A percentile compares a stretch with the other conserved stretches of the same genome.
Conservation (phyloP, 169 alveolate species). For the Fabrea salina region DNA sequence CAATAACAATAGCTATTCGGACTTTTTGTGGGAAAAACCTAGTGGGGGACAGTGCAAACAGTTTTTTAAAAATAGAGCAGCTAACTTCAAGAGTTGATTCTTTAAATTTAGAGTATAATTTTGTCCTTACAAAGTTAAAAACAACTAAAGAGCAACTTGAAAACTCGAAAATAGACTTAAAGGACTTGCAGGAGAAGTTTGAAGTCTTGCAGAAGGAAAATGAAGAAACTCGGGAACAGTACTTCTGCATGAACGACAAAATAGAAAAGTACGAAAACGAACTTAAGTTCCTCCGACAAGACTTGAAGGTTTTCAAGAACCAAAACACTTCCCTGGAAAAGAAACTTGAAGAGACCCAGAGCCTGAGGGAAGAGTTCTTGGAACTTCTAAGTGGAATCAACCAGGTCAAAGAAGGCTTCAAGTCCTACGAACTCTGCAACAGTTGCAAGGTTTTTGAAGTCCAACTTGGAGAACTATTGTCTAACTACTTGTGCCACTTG, state of each 20-base stretch:
- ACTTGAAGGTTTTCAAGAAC: not conserved
- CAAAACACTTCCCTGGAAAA: not conserved
- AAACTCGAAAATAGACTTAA: not conserved
- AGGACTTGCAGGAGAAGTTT: not conserved
- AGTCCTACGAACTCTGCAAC: not conserved
- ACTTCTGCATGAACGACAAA: too few relatives aligned
- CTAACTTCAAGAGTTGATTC: not conserved
- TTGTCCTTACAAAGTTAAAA: not conserved
- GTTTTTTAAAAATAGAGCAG: not conserved
- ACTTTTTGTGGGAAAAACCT: not conserved
- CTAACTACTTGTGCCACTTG: not conserved
- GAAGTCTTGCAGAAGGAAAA: not conserved
- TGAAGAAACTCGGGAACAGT: not conserved
- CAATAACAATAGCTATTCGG: not conserved
- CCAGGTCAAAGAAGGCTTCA: not conserved
- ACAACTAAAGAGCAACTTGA: not conserved
- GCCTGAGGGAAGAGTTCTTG: not conserved
- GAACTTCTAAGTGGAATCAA: not conserved
- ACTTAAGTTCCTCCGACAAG: not conserved
- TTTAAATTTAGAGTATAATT: not conserved
- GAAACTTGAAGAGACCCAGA: not conserved
- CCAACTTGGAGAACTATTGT: too few relatives aligned
- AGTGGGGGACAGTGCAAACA: not conserved
- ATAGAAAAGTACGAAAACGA: not conserved
- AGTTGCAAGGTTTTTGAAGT: constrained; percentile 3